Evolutionary conservation across 1,284 basidiomycete genomes (phyloP).

Genomic region (Puccinia triticina): DNA sequence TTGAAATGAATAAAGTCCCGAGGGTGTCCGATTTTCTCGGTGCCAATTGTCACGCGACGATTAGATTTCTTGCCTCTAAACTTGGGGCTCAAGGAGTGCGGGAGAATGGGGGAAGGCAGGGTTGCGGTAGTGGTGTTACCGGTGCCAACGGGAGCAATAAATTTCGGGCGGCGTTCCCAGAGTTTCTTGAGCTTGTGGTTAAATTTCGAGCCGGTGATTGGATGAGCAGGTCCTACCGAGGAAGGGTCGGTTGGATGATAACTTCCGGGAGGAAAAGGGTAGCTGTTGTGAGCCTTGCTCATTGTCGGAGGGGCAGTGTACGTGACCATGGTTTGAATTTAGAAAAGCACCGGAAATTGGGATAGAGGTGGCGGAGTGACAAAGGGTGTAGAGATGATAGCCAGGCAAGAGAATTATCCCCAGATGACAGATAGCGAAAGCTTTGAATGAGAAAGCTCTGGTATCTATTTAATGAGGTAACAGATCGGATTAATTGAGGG

Average conservation of each 20-base stretch:
- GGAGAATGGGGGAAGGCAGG: background rate
- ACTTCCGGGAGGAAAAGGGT: background rate
- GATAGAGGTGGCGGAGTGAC: background rate
- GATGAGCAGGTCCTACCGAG: background rate
- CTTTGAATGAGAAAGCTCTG: too few species aligned
- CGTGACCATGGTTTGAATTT: background rate
- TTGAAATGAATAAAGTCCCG: conserved; percentile 2
- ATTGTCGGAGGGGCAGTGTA: background rate
- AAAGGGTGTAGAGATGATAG: too few species aligned
- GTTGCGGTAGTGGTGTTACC: background rate
- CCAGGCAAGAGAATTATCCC: too few species aligned
- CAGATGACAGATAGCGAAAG: too few species aligned
- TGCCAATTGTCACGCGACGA: background rate
- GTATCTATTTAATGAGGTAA: too few species aligned
- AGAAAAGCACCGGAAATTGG: background rate
- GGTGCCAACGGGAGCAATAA: background rate
- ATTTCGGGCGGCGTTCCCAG: background rate
- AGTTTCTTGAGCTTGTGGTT: background rate
- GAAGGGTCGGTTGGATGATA: background rate
- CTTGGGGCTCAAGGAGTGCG: background rate
- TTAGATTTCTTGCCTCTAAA: background rate
- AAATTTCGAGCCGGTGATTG: background rate
- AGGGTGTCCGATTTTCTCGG: conserved; percentile 12
- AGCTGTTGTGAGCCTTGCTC: background rate
- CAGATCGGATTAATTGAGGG: too few species aligned